Evolutionary conservation across 2,329 filamentous ascomycete genomes (phyloP), one percentile per base, ranked within the genome.

Genomic region (Raffaelea ambrosiae): DNA sequence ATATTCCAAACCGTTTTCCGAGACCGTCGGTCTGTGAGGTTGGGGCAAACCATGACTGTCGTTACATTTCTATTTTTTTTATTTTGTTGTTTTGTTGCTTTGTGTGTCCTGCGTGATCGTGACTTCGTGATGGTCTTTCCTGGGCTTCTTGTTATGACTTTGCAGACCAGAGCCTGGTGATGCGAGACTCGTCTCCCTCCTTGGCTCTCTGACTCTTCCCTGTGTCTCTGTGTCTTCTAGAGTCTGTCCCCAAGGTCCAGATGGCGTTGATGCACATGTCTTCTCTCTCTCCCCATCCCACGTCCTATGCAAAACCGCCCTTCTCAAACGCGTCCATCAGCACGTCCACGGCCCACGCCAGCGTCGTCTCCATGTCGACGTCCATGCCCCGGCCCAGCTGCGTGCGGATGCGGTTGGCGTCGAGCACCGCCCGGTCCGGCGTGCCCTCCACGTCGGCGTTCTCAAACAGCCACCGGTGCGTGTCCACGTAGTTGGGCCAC

Each of bases 1-100:
- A 90, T 89, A 91, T 91, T 91, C 85, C 86, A 82, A 74, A 83
- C 87, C 80, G 77, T 88, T 88, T 80, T 78, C 86, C 81, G 77
- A 93, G 86, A 79, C 84, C 87, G 83, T 94, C 73, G 87, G 85
- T 81, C 78, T 58, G 71, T 95, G 86, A 91, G 79, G 87, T 83
- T 48, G 79, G 83, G 85, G 86, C 83, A 79, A 91, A 91, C 85
- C 87, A 90, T 91, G 79, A 77, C 73, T 55, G 23, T 68, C 73
- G 74, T 81, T 81, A 87, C 81, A 88, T 83, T 50, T 52, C 38
- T 50, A 47, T 42, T 38, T 19, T 36, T 5, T n/a, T 14, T 10
- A 19, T 29, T 29, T 29, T 29, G 26, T 29, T 29, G 26, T 29
- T 29, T 29, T 29, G 26, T n/a, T n/a, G n/a, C n/a, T n/a, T n/a